These are phyloP conservation scores for Globisporangium splendens DNA, from an alignment of 352 stramenopile species.

Conservation along the genomic window DNA sequence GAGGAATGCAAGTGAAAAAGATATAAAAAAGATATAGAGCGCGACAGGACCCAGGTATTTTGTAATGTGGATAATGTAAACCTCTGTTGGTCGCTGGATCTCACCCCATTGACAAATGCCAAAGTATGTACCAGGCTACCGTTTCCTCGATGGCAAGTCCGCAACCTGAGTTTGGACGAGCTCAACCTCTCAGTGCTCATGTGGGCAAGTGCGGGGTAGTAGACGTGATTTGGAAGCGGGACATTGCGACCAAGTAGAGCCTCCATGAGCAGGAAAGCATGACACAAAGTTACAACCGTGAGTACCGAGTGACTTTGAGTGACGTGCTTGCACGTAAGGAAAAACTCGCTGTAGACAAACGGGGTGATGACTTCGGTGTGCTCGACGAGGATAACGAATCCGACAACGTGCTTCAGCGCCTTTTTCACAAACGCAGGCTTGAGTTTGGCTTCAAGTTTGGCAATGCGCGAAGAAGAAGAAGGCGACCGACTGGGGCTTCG, in stretches of 20 bases:
- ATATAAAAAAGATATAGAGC: constrained; percentile 2
- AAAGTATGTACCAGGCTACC: too few species aligned
- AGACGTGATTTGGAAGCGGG: constrained; percentile 1
- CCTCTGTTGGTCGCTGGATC: not conserved
- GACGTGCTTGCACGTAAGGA: not conserved
- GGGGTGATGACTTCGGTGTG: constrained; percentile 7
- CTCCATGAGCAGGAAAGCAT: not conserved
- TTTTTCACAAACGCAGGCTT: constrained; percentile 3
- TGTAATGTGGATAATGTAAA: constrained; percentile 8
- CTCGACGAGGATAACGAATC: constrained; percentile 8
- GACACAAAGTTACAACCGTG: not conserved
- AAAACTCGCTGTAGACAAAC: constrained; percentile 7
- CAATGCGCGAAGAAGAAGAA: too few species aligned
- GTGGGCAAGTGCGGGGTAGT: constrained; percentile 3
- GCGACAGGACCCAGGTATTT: not conserved
- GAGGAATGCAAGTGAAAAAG: constrained; percentile 1
- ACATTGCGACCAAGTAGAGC: constrained; percentile 5
- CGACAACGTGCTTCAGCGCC: constrained; percentile 1
- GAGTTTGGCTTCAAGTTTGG: not conserved
- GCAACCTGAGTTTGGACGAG: too few species aligned
- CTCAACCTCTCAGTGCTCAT: not conserved
- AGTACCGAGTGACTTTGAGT: not conserved
- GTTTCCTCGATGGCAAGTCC: too few species aligned
- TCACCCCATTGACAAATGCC: too few species aligned
- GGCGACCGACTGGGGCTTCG: too few species aligned